A percentile compares a stretch with the other conserved stretches of the same genome.
Evolutionary conservation across 2,329 filamentous ascomycete genomes (phyloP).

Genomic region (Calonectria crousiana): DNA sequence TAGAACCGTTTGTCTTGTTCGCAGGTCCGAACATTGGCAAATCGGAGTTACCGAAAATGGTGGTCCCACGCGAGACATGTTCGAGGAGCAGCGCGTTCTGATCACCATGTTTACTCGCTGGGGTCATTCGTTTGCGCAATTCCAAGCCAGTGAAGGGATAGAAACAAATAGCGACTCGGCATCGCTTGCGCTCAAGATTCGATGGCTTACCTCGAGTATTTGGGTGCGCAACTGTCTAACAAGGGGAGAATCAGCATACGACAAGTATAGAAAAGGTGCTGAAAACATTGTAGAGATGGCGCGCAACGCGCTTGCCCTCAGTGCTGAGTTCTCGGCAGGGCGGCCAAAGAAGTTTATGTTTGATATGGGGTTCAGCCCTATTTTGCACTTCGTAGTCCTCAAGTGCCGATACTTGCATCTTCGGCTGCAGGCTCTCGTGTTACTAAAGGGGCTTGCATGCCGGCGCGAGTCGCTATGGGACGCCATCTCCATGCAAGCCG

Average conservation of each 20-base stretch:
- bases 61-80: slow-evolving; percentile 25
- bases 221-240: slow-evolving; percentile 50
- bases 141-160: slow-evolving; percentile 12
- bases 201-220: slow-evolving; percentile 48
- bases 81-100: slow-evolving; percentile 40
- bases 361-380: slow-evolving; percentile 54
- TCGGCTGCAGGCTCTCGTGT: slow-evolving; percentile 48
- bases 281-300: slow-evolving; percentile 47
- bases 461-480: slow-evolving; percentile 55
- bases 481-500: slow-evolving; percentile 43
- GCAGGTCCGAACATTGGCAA: slow-evolving; percentile 41
- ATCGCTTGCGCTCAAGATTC: slow-evolving; percentile 44
- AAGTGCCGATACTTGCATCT: slow-evolving; percentile 55
- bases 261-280: slow-evolving; percentile 47
- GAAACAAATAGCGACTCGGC: slow-evolving; percentile 12
- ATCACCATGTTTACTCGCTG: slow-evolving; percentile 44
- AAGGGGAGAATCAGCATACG: slow-evolving; percentile 50
- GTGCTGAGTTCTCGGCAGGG: neutral
- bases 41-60: slow-evolving; percentile 26
- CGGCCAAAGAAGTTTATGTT: slow-evolving; percentile 52
- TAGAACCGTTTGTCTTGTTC: slow-evolving; percentile 44
- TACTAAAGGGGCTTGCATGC: slow-evolving; percentile 48
- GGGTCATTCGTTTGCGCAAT: slow-evolving; percentile 41
- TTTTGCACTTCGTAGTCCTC: slow-evolving; percentile 52
- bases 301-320: slow-evolving; percentile 12